These are phyloP conservation scores for Acer yangbiense DNA, from an alignment of 345 rosid genomes.

Conservation along the genomic window DNA sequence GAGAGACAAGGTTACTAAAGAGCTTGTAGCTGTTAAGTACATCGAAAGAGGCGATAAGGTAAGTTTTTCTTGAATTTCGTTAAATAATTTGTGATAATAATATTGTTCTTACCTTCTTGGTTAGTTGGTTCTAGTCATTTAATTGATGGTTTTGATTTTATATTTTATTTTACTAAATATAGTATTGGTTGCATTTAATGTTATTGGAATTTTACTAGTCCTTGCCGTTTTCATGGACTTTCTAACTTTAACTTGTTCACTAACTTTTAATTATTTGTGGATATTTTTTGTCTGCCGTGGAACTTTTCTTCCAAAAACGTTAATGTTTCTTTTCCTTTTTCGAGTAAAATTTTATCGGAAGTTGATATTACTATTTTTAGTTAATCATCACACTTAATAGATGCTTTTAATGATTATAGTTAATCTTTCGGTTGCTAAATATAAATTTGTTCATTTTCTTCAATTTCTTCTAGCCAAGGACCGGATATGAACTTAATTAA, in stretches of 20 bases:
- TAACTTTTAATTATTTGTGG: constrained; percentile 4
- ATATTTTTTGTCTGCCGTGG: neutral
- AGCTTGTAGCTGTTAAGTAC: constrained; percentile 95
- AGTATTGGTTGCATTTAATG: constrained; percentile 2
- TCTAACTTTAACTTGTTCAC: neutral
- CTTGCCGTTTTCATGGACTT: constrained; percentile 5
- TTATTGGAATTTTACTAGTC: neutral
- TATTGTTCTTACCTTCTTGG: too few species aligned
- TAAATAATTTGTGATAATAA: neutral
- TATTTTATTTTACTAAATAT: neutral
- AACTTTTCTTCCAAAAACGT: neutral
- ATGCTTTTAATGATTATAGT: neutral
- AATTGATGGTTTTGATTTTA: constrained; percentile 15
- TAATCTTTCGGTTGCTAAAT: neutral
- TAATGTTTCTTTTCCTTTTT: neutral
- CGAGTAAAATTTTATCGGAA: neutral
- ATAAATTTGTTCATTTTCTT: too few species aligned
- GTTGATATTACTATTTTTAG: neutral
- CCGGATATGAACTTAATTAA: neutral
- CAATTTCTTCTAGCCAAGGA: neutral
- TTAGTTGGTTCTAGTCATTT: neutral
- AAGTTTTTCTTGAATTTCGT: constrained; percentile 11
- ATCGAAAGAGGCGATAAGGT: constrained; percentile 97
- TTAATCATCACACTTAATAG: neutral
- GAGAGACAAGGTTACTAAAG: constrained; percentile 76